phyloP scores from a whole-genome alignment of 2,329 filamentous ascomycete genomes.

The Huntiella bhutanensis region DNA sequence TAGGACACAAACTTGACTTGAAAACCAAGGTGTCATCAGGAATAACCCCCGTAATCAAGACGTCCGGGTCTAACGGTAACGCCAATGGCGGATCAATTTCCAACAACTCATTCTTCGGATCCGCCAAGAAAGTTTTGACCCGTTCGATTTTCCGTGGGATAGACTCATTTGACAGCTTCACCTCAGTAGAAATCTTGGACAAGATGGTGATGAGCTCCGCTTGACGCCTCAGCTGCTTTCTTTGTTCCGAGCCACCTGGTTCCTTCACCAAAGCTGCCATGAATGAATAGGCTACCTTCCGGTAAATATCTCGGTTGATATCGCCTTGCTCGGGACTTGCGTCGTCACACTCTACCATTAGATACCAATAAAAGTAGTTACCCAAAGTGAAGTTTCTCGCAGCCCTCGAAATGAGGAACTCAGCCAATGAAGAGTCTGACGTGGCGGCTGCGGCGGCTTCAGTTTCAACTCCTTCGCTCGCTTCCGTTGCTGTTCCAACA shows the following conservation, averaged over 20 bases:
- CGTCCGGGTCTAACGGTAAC: constrained; percentile 68
- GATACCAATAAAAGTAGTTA: constrained; percentile 94
- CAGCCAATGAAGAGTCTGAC: constrained; percentile 62
- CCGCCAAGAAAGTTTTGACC: constrained; percentile 65
- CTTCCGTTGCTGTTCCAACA: constrained; percentile 17
- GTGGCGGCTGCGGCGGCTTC: neutral
- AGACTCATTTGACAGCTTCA: constrained; percentile 61
- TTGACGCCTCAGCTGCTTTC: constrained; percentile 64
- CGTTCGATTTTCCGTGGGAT: constrained; percentile 65
- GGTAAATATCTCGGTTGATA: constrained; percentile 68
- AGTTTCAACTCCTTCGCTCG: neutral
- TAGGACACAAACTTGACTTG: constrained; percentile 82
- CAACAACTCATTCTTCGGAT: constrained; percentile 77
- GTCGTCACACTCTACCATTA: constrained; percentile 95
- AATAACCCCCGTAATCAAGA: constrained; percentile 60
- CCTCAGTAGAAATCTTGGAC: constrained; percentile 73
- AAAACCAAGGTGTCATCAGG: constrained; percentile 81
- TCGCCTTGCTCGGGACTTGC: constrained; percentile 53
- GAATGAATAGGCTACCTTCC: constrained; percentile 88
- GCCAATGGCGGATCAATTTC: constrained; percentile 72
- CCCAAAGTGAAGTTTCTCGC: constrained; percentile 77
- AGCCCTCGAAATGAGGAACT: constrained; percentile 75
- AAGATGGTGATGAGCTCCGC: constrained; percentile 77
- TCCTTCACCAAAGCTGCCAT: constrained; percentile 68
- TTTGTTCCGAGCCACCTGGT: constrained; percentile 49